phyloP scores from a whole-genome alignment of 2,329 filamentous ascomycete genomes.

The Fusarium praegraminearum region DNA sequence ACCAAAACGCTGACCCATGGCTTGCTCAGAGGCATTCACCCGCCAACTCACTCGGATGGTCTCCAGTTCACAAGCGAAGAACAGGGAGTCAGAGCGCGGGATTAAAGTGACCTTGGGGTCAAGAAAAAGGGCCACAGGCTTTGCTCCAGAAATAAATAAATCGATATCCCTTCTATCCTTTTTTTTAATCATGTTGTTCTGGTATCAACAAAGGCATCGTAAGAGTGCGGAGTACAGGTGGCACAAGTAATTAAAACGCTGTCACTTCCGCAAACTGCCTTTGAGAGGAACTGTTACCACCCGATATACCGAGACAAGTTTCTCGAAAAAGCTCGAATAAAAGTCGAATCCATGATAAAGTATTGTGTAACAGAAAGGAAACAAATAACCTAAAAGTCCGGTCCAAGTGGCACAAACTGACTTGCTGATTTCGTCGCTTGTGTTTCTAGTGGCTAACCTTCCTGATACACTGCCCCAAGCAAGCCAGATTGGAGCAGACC shows the following conservation, averaged over 20 bases:
- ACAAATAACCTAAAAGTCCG: neutral
- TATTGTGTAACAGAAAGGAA: neutral
- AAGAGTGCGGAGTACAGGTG: too few species aligned
- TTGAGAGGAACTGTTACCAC: neutral
- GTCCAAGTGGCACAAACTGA: neutral
- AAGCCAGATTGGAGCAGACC: conserved; percentile 20
- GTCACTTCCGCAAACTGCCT: too few species aligned
- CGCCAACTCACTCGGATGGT: neutral
- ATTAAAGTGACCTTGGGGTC: neutral
- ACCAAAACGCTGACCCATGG: conserved; percentile 12
- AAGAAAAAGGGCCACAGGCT: neutral
- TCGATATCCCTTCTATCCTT: neutral
- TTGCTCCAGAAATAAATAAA: neutral
- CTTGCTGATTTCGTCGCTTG: neutral
- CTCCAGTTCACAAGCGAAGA: neutral
- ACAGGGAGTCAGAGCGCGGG: neutral
- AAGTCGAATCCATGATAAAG: neutral
- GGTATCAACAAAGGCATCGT: too few species aligned
- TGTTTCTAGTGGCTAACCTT: neutral
- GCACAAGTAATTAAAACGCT: too few species aligned
- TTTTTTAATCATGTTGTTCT: too few species aligned
- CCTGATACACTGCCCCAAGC: neutral
- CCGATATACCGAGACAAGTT: neutral
- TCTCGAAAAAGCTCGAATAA: neutral
- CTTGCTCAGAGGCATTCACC: neutral